Conservation (phyloP, 306 rosid species). For the Geum urbanum region DNA sequence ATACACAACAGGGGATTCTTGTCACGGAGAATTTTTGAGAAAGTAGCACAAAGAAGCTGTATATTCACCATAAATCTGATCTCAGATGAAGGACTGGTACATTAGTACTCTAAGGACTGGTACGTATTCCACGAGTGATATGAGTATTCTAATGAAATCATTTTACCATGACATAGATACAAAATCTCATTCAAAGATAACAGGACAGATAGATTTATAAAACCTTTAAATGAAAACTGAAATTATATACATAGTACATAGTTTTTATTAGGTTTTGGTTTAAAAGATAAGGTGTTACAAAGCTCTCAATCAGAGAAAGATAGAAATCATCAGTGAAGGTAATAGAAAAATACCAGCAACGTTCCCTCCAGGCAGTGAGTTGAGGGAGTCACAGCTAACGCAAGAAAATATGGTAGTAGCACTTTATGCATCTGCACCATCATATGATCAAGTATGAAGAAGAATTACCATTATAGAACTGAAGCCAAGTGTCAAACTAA, state of each 20-base stretch:
- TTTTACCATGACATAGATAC: background rate
- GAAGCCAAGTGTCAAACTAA: background rate
- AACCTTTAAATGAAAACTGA: background rate
- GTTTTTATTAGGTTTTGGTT: conserved; percentile 6
- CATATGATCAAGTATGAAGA: conserved; percentile 14
- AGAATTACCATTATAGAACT: background rate
- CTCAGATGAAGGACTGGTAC: background rate
- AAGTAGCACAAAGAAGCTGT: background rate
- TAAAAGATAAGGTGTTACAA: background rate
- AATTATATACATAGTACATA: background rate
- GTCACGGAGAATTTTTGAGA: background rate
- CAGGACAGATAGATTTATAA: background rate
- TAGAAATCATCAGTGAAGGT: background rate
- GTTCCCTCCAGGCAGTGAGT: conserved; percentile 90
- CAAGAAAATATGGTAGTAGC: conserved; percentile 71
- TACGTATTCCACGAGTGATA: background rate
- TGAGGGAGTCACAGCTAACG: conserved; percentile 67
- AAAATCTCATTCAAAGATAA: background rate
- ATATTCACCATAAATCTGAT: conserved; percentile 1
- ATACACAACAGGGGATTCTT: background rate
- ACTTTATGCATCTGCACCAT: conserved; percentile 77
- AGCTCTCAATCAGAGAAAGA: background rate
- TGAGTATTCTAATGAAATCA: background rate
- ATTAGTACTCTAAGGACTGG: background rate
- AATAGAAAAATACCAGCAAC: conserved; percentile 57